phyloP scores from a whole-genome alignment of 768 basidiomycete genomes.

The Dacryopinax primogenitus region DNA sequence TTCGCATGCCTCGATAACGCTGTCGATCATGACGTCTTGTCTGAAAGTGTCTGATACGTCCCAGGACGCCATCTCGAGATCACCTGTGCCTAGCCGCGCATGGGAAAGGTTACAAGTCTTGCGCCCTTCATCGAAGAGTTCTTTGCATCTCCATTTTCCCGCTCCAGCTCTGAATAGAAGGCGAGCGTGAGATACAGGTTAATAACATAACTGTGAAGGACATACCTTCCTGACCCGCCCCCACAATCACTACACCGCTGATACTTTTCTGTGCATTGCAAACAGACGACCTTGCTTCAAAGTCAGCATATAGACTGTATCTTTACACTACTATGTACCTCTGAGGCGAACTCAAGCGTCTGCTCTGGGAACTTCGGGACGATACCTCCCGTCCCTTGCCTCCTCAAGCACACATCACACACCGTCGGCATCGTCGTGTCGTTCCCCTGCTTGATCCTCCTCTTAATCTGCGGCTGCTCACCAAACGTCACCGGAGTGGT shows the following conservation, averaged over 20 bases:
- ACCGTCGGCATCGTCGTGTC: conserved; percentile 13
- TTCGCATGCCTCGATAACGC: conserved; percentile 10
- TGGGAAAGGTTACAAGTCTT: conserved; percentile 15
- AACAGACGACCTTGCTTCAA: conserved; percentile 11
- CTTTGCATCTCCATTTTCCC: conserved; percentile 15
- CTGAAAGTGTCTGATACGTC: conserved; percentile 11
- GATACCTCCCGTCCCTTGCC: conserved; percentile 13
- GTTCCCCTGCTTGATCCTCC: conserved; percentile 13
- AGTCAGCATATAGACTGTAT: no score
- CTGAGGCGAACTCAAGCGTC: conserved; percentile 9
- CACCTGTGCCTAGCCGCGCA: conserved; percentile 14
- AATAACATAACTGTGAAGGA: neutral
- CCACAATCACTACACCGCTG: conserved; percentile 14
- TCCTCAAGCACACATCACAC: conserved; percentile 14
- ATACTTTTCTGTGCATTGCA: conserved; percentile 12
- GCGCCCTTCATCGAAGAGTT: conserved; percentile 15
- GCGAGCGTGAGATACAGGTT: neutral
- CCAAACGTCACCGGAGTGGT: neutral
- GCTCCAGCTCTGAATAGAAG: conserved; percentile 7
- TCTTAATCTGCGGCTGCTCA: conserved; percentile 4
- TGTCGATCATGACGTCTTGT: conserved; percentile 6
- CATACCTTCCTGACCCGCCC: conserved; percentile 11
- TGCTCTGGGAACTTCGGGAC: conserved; percentile 3
- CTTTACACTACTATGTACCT: neutral
- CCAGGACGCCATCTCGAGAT: conserved; percentile 14